These are phyloP conservation scores for Irpex rosettiformis DNA, from an alignment of 1,284 basidiomycete species.

Conservation along the genomic window DNA sequence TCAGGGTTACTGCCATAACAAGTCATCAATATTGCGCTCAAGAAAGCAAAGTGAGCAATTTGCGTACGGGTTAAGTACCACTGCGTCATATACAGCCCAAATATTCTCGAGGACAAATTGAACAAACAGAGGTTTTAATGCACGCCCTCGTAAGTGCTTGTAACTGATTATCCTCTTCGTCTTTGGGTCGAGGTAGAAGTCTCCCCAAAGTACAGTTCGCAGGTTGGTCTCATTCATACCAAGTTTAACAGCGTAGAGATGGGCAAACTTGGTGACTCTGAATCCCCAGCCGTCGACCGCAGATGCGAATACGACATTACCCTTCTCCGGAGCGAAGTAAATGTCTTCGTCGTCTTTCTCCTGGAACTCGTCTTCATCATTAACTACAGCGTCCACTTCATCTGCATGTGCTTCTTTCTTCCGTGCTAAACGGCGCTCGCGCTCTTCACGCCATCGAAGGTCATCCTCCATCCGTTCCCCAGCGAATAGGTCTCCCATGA, in stretches of 20 bases:
- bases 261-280: constrained; percentile 90
- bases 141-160: constrained; percentile 84
- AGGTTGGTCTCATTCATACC: constrained; percentile 90
- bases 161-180: constrained; percentile 90
- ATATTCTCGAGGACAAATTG: constrained; percentile 98
- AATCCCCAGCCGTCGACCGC: constrained; percentile 99
- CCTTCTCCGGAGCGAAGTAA: constrained; percentile 94
- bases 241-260: constrained; percentile 89
- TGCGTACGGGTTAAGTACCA: constrained; percentile 84
- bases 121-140: constrained; percentile 95
- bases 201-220: constrained; percentile 92
- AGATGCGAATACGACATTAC: constrained; percentile 96
- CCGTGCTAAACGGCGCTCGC: constrained; percentile 75
- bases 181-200: constrained; percentile 97
- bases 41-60: constrained; percentile 1
- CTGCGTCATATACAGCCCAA: constrained; percentile 94
- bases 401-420: constrained; percentile 71
- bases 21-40: constrained; percentile 1
- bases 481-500: constrained; percentile 96
- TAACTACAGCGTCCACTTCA: constrained; percentile 56
- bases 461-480: constrained; percentile 98
- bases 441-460: constrained; percentile 88
- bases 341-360: constrained; percentile 98
- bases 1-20: constrained; percentile 67
- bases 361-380: constrained; percentile 67